Conservation (phyloP, 345 rosid genomes). For the Orychophragmus violaceus region DNA sequence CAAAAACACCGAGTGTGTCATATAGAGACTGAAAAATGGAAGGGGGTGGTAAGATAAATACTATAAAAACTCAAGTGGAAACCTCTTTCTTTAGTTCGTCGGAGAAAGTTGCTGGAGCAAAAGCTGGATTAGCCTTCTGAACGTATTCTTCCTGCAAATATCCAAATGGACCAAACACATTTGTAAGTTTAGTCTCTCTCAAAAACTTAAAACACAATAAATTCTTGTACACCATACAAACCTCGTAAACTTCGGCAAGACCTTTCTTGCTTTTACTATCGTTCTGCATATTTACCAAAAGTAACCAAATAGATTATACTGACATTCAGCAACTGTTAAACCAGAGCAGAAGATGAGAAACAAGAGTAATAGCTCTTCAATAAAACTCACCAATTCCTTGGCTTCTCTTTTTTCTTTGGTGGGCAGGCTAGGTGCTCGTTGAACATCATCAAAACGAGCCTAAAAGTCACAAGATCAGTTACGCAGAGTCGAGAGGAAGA, state of each 20-base stretch:
- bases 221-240: conserved; percentile 28
- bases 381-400: conserved; percentile 60
- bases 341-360: neutral
- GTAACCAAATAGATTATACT: neutral
- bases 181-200: conserved; percentile 3
- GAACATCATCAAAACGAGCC: conserved; percentile 75
- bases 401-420: conserved; percentile 59
- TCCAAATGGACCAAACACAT: neutral
- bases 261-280: conserved; percentile 92
- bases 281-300: conserved; percentile 51
- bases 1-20: neutral
- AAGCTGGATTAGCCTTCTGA: conserved; percentile 59
- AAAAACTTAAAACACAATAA: neutral
- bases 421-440: conserved; percentile 45
- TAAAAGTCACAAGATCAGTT: conserved; percentile 20
- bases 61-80: neutral
- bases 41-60: neutral
- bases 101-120: conserved; percentile 62
- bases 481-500: neutral
- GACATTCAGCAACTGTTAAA: neutral
- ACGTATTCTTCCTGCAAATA: conserved; percentile 75
- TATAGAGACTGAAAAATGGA: neutral
- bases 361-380: neutral
- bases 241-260: conserved; percentile 98
- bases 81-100: conserved; percentile 94